Conservation (phyloP, 2,329 filamentous ascomycete species). For the Botrytis fragariae region DNA sequence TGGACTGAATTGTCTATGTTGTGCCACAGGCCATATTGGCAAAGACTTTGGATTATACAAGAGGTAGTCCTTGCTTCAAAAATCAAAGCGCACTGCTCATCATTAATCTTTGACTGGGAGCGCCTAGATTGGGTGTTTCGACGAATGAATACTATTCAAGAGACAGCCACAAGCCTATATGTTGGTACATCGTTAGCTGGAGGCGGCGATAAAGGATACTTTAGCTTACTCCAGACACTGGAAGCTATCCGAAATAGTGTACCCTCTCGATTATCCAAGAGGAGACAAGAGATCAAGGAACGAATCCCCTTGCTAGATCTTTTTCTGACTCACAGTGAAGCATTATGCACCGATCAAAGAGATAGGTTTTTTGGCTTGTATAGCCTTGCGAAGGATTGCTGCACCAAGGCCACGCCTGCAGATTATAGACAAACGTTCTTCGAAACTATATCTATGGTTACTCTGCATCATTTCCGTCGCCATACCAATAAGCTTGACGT, state of each 20-base stretch:
- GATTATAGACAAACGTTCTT: slow-evolving; percentile 19
- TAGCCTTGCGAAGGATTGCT: slow-evolving; percentile 18
- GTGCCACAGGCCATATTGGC: slow-evolving; percentile 16
- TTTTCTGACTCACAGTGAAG: slow-evolving; percentile 19
- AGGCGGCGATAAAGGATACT: neutral
- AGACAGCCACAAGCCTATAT: neutral
- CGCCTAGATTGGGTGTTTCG: slow-evolving; percentile 14
- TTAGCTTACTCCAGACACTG: slow-evolving; percentile 14
- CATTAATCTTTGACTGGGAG: slow-evolving; percentile 17
- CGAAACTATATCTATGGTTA: slow-evolving; percentile 15
- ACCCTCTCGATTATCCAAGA: slow-evolving; percentile 8
- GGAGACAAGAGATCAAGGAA: slow-evolving; percentile 13
- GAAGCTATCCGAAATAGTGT: slow-evolving; percentile 13
- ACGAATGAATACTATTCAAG: neutral
- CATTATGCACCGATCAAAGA: slow-evolving; percentile 18
- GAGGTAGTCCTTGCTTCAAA: slow-evolving; percentile 20
- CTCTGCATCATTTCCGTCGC: slow-evolving; percentile 10
- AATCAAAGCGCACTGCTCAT: slow-evolving; percentile 18
- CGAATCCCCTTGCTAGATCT: slow-evolving; percentile 14
- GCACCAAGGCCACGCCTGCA: slow-evolving; percentile 12
- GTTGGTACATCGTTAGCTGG: neutral
- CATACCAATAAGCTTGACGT: slow-evolving; percentile 18
- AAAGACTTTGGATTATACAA: slow-evolving; percentile 19
- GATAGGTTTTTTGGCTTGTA: slow-evolving; percentile 19
- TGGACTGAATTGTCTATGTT: slow-evolving; percentile 15